Base-by-base conservation (phyloP, 169 alveolate species). In the Plasmodium malariae region DNA sequence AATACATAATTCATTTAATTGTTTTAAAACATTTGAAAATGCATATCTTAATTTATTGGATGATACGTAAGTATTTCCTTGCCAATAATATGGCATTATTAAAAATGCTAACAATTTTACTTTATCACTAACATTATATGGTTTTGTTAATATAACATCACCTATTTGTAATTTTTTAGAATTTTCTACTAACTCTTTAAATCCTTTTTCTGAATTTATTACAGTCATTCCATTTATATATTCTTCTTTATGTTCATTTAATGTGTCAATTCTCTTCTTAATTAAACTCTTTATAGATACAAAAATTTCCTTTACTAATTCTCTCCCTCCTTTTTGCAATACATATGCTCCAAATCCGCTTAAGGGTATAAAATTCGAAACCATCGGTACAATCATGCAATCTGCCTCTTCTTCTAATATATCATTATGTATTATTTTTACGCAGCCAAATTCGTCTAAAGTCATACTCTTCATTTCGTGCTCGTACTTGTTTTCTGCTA, bases 1-100 rank as follows among this genome's bases (percentile, higher is more conserved):
- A 28, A 86, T 57, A 24, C 83, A 86, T 59, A 86, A 68, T 24
- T 86, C 85, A 70, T 86, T 86, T 59, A 86, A 72, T 49, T 86
- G 74, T 36, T 43, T 86, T 70, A 86, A 70, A 34, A 78, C 72
- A 86, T 72, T 86, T 14, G 92, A 57, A 72, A 86, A 86, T 17
- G 78, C 34, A 59, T 70, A 71, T 49, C 92, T 86, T 86, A 86
- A 86, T 63, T 86, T 86, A 28, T 86, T 69, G 9, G 92, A 34
- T 34, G 92, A 68, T 12, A 86, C 37, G 43, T 86, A 86, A 57
- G 51, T 36, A 86, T 86, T 86, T 24, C 92, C 92, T 57, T 86
- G 92, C 92, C 92, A 86, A 32, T 30, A 69, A 86, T 69, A 86
- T 11, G 92, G 92, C 92, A 86, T 86, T 37, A 86, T 86, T 57